phyloP scores from a whole-genome alignment of 202 grass and related monocot genomes.

The Dendrocalamus latiflorus region DNA sequence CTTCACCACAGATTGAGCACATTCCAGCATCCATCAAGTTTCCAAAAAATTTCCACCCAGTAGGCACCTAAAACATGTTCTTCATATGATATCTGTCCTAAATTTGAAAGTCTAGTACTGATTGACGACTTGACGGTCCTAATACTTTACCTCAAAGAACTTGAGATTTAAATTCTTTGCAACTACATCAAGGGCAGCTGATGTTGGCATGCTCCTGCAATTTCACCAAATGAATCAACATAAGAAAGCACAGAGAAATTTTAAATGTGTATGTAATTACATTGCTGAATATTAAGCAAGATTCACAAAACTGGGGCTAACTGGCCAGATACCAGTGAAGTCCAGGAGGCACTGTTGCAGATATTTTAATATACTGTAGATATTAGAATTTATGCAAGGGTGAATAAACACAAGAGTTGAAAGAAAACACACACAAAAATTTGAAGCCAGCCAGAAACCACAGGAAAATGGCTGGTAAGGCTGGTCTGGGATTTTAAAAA shows the following conservation, averaged over 20 bases:
- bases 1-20: constrained; percentile 97
- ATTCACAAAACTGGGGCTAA: background rate
- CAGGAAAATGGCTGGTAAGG: background rate
- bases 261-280: background rate
- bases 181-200: constrained; percentile 98
- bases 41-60: constrained; percentile 99
- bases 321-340: background rate
- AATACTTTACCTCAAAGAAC: constrained; percentile 86
- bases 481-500: background rate
- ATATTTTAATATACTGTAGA: background rate
- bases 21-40: constrained; percentile 98
- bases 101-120: background rate
- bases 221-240: constrained; percentile 34
- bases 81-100: background rate
- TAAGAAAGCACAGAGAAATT: background rate
- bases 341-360: background rate
- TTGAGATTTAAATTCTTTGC: constrained; percentile 88
- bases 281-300: background rate
- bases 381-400: background rate
- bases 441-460: background rate
- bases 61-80: constrained; percentile 80
- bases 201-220: constrained; percentile 98
- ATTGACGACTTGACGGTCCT: background rate
- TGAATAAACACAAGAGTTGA: background rate
- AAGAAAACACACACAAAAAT: background rate